Conservation (phyloP, 768 basidiomycete genomes). For the Tylopilus vinaceipallidus region DNA sequence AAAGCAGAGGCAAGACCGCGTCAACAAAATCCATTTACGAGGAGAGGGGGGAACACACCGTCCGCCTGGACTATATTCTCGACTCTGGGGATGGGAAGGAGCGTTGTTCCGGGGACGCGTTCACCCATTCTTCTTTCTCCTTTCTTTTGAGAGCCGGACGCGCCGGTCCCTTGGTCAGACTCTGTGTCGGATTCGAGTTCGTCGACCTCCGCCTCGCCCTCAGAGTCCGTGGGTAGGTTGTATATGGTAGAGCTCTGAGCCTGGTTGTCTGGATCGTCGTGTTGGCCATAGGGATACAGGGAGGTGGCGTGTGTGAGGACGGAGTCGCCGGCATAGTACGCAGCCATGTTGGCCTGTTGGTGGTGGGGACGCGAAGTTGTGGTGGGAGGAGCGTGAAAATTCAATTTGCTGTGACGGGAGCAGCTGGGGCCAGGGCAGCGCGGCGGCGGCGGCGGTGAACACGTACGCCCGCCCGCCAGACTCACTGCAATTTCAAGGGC, state of each 20-base stretch:
- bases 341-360: constrained; percentile 26
- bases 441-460: constrained; percentile 24
- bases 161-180: constrained; percentile 27
- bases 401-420: constrained; percentile 15
- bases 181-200: constrained; percentile 35
- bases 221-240: constrained; percentile 35
- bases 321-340: constrained; percentile 30
- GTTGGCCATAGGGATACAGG: constrained; percentile 30
- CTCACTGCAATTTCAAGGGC: constrained; percentile 20
- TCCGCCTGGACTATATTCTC: constrained; percentile 81
- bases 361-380: constrained; percentile 3
- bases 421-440: constrained; percentile 22
- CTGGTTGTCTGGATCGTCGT: constrained; percentile 24
- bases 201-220: constrained; percentile 33
- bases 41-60: constrained; percentile 41
- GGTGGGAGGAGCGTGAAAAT: constrained; percentile 4
- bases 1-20: constrained; percentile 13
- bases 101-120: constrained; percentile 62
- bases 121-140: constrained; percentile 32
- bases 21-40: constrained; percentile 11
- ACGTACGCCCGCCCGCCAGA: constrained; percentile 12
- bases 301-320: constrained; percentile 32
- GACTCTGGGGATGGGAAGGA: constrained; percentile 63
- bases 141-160: constrained; percentile 28
- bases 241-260: constrained; percentile 28